Base-by-base conservation (phyloP, 306 rosid genomes). In the Cicer judaicum region DNA sequence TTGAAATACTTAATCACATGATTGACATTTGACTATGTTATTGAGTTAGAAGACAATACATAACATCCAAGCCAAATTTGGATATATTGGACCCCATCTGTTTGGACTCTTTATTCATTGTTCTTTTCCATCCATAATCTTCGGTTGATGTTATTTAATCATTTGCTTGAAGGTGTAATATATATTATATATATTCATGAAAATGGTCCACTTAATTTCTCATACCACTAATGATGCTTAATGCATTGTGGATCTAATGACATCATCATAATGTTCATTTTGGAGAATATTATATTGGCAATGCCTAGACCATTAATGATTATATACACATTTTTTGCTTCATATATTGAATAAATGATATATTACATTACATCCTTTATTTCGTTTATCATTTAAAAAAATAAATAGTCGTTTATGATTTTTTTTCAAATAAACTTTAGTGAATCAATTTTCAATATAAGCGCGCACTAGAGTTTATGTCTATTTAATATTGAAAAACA, bases 41-140 rank as follows among this genome's bases (percentile, higher is more conserved):
- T 62, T 81, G 9, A 38, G 66, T 77, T 56, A 79, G 56, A 36
- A 50, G 79, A 79, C 84, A 80, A 67, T 24, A 18, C 56, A 79
- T 21, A 82, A 62, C 81, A 73, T 68, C 79, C 77, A 78, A 82
- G 14, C 36, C 44, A 64, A 75, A 73, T 48, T 81, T 78, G 72
- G 54, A 77, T 80, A 15, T 13, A 24, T 70, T 70, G 78, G 86
- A 77, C 85, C 92, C 95, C 84, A 84, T 83, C 78, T 80, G 46
- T 75, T 78, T 80, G 72, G 54, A 53, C 87, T 66, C 65, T 70
- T 44, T 55, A 49, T 65, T 56, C 14, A 68, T 78, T 75, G 43
- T 54, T 64, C 49, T 21, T 46, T 61, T n/a, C 66, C 67, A 24
- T 70, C 18, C 18, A 16, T 16, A 36, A 34, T 8, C 46, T 68